Evolutionary conservation across 306 rosid genomes (phyloP), one percentile per base, ranked within the genome.

Genomic region (Argentina anserina): DNA sequence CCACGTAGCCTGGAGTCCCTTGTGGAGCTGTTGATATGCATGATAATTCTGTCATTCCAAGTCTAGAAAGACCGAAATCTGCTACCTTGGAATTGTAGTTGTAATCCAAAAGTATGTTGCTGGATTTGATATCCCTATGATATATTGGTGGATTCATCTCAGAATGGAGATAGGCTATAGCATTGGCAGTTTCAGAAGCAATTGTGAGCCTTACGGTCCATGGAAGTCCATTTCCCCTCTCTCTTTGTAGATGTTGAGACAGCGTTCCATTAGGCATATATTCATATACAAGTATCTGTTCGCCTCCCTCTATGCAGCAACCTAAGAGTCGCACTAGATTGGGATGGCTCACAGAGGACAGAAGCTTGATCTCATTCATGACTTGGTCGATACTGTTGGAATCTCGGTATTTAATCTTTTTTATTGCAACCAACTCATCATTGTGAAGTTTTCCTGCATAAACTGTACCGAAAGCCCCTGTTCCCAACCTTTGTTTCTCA

Each of bases 1-100:
- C 99, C 11, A 94, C 92, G 61, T 94, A 94, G 64, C 99, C 99
- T 0, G 99, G 99, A 72, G 99, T 94, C 43, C 99, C 99, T 72
- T 94, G 99, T 23, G 99, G 99, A 25, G 97, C 96, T 2, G 99
- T 94, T 29, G 99, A 94, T 82, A 94, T 81, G 77, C 92, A 93
- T 17, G 99, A 94, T 42, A 77, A 77, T 86, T 91, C 99, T 5
- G 76, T 80, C 86, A 94, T 59, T n/a, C 97, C 99, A 21, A 94
- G 91, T 78, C 99, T 83, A 49, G 99, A 94, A 76, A 94, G 99
- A 36, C 99, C 99, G 47, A 94, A 94, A 85, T 94, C 99, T 53
- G 99, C 99, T 53, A 94, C 94, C 81, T 94, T 94, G 25, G 99
- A 91, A 63, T 90, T 94, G 88, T 81, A 94, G 85, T 52, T 78